phyloP scores from a whole-genome alignment of 306 rosid genomes.

The Lithocarpus polystachyus region DNA sequence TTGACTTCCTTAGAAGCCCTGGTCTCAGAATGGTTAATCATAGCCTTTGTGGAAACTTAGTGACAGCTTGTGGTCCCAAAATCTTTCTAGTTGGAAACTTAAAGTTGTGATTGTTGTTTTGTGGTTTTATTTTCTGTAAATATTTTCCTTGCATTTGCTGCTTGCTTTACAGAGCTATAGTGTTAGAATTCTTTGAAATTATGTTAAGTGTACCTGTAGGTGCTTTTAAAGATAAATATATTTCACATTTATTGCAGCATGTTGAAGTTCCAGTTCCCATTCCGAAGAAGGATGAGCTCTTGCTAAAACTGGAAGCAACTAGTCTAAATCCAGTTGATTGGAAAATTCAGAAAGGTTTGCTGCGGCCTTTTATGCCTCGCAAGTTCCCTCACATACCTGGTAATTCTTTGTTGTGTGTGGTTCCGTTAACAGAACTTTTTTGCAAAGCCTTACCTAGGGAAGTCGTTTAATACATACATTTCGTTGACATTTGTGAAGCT shows the following conservation, averaged over 20 bases:
- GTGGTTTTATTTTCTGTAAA: too few species aligned
- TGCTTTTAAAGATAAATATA: background rate
- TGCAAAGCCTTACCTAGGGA: too few species aligned
- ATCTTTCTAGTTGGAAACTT: too few species aligned
- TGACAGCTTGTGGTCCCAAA: too few species aligned
- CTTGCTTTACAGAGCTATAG: background rate
- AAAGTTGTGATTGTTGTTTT: too few species aligned
- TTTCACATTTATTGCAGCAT: constrained; percentile 49
- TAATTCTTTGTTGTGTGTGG: constrained; percentile 17
- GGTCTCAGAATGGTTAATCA: too few species aligned
- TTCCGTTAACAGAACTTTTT: background rate
- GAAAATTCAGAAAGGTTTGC: constrained; percentile 61
- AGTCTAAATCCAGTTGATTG: constrained; percentile 68
- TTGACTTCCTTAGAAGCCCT: too few species aligned
- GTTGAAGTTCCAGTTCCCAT: constrained; percentile 63
- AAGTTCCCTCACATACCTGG: constrained; percentile 63
- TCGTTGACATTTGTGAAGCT: too few species aligned
- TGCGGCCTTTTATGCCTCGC: constrained; percentile 46
- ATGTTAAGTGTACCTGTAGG: background rate
- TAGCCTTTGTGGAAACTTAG: too few species aligned
- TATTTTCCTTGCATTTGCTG: background rate
- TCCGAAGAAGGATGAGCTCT: constrained; percentile 45
- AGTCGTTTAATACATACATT: too few species aligned
- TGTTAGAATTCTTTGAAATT: background rate
- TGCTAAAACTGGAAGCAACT: constrained; percentile 61